These are phyloP conservation scores for Suillus subaureus DNA, from an alignment of 768 basidiomycete genomes.

Conservation along the genomic window DNA sequence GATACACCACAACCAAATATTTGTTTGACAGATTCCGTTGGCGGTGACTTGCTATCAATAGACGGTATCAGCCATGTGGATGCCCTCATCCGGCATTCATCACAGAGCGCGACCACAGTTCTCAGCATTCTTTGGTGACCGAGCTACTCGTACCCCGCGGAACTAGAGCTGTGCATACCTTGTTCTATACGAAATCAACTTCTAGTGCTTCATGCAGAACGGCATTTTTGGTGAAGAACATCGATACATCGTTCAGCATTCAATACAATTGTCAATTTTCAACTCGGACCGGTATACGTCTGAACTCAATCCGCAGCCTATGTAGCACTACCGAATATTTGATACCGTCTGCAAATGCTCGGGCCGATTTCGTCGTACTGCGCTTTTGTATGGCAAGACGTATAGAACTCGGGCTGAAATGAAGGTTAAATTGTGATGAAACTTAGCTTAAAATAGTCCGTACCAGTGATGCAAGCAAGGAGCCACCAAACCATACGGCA, in stretches of 20 bases:
- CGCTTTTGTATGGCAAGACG: constrained; percentile 90
- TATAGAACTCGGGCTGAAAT: constrained; percentile 89
- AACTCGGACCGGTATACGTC: neutral
- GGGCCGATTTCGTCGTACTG: constrained; percentile 95
- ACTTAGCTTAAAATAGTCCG: constrained; percentile 28
- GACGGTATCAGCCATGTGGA: neutral
- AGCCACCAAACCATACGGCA: constrained; percentile 99
- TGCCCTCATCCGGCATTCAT: neutral
- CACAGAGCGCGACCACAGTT: neutral
- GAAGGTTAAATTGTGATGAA: constrained; percentile 7
- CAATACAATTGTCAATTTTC: constrained; percentile 4
- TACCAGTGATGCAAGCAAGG: constrained; percentile 89
- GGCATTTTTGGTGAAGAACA: neutral
- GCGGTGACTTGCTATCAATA: neutral
- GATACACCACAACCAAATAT: neutral
- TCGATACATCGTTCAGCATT: neutral
- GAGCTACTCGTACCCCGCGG: neutral
- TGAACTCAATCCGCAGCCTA: constrained; percentile 33
- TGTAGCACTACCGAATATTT: constrained; percentile 90
- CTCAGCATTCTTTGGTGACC: neutral
- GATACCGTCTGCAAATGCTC: constrained; percentile 89
- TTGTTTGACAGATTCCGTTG: neutral
- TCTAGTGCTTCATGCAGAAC: neutral
- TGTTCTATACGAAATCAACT: neutral
- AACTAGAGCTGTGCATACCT: neutral